phyloP scores from a whole-genome alignment of 2,329 filamentous ascomycete species.

The Trichoderma sp. region DNA sequence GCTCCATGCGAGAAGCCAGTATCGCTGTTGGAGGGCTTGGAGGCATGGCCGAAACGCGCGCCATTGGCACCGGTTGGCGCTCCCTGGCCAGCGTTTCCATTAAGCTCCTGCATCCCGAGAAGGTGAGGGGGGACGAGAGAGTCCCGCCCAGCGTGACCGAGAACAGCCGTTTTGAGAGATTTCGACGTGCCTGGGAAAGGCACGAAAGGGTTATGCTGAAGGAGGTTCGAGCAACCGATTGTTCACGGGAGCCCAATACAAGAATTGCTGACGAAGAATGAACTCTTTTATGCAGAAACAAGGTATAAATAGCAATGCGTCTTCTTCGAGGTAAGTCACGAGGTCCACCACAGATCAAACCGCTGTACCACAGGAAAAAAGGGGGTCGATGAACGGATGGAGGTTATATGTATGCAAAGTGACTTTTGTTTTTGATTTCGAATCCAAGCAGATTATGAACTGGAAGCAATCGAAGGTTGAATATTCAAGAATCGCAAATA shows the following conservation, averaged over 20 bases:
- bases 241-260: background rate
- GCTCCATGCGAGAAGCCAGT: constrained; percentile 92
- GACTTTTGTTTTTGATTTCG: background rate
- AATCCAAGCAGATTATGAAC: constrained; percentile 17
- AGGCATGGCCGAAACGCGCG: constrained; percentile 70
- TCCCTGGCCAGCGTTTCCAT: constrained; percentile 56
- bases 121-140: constrained; percentile 82
- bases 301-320: background rate
- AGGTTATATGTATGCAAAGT: constrained; percentile 23
- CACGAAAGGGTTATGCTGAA: constrained; percentile 41
- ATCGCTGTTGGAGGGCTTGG: constrained; percentile 80
- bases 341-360: background rate
- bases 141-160: constrained; percentile 79
- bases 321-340: background rate
- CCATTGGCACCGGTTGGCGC: constrained; percentile 47
- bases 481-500: constrained; percentile 4
- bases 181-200: constrained; percentile 56
- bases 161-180: constrained; percentile 76
- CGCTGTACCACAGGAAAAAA: background rate
- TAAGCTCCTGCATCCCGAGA: constrained; percentile 89
- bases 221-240: background rate
- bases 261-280: background rate
- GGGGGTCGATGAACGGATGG: background rate
- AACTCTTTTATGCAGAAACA: background rate
- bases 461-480: background rate